Conservation (phyloP, 225 moss, liverwort and hornwort genomes). For the Physcomitrellopsis africana region DNA sequence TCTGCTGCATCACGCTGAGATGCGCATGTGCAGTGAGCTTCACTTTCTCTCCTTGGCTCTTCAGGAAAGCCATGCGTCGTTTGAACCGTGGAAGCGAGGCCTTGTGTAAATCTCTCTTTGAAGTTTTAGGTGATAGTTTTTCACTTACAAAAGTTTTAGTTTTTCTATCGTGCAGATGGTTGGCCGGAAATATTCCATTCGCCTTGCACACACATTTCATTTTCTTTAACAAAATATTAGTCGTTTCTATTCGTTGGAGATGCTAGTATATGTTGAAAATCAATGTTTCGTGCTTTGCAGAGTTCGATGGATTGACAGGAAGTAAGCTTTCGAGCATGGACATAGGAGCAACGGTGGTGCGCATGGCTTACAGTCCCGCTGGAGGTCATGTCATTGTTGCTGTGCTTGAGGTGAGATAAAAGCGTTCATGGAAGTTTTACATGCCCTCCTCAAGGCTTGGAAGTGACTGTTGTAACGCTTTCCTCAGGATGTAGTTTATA, state of each 20-base stretch:
- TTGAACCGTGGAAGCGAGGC: not conserved
- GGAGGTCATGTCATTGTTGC: constrained; percentile 75
- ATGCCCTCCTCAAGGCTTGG: not conserved
- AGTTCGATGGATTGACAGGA: constrained; percentile 79
- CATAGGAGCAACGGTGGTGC: constrained; percentile 70
- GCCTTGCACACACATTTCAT: no score
- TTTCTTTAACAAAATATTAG: no score
- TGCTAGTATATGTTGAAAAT: not conserved
- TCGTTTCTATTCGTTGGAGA: not conserved
- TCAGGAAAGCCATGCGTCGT: not conserved
- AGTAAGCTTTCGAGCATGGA: constrained; percentile 78
- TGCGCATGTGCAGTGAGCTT: not conserved
- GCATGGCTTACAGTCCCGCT: constrained; percentile 78
- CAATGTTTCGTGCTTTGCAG: constrained; percentile 36
- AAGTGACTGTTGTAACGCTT: not conserved
- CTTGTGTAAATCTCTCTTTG: not conserved
- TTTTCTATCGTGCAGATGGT: not conserved
- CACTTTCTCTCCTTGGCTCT: not conserved
- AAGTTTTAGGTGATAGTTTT: not conserved
- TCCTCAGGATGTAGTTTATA: not conserved
- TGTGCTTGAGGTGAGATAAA: constrained; percentile 61
- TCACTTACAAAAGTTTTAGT: not conserved
- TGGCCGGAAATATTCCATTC: no score
- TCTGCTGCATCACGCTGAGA: not conserved
- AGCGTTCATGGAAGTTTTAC: not conserved